Evolutionary conservation across 2,329 filamentous ascomycete species (phyloP), one percentile per base, ranked within the genome.

Genomic region (Alternaria ethzedia): DNA sequence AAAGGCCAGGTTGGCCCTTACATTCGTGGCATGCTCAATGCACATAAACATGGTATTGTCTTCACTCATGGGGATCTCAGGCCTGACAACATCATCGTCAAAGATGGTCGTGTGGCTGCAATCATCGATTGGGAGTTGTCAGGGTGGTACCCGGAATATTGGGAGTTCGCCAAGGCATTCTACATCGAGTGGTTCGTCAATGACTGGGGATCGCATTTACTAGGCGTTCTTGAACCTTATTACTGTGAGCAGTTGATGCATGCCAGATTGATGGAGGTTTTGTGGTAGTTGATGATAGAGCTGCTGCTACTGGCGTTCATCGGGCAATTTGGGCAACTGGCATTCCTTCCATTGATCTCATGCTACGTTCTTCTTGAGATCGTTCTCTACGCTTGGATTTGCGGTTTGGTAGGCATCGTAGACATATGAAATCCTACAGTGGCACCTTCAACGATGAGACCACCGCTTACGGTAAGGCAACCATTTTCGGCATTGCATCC

Each of bases 21-120:
- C 41, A 59, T 64, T 5, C 63, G 65, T 49, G 57, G 65, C 59
- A 66, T 70, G 63, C 0, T 70, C 25, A 44, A 67, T 57, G 17
- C 57, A 54, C 64, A 69, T 52, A 65, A 65, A 54, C 64, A 73
- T 57, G 54, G 23, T 45, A 74, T 73, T 20, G 62, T 71, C 26
- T 80, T 74, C 50, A 72, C 71, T 23, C 71, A 73, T 63, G 71
- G 68, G 4, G 71, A 73, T 45, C 57, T 74, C 20, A 61, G 52
- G 21, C 65, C 55, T 52, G 32, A 58, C 43, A 73, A 74, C 57
- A 65, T 73, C 30, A 64, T 74, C 8, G 64, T 71, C 41, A 57
- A 57, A 3, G 26, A 70, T 59, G 68, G 70, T 46, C 64, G 52
- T 26, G 58, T 74, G 12, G 21, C 50, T 28, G 71, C 55, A 49